Conservation (phyloP, 202 grass and related monocot species). For the Brachypodium distachyon region DNA sequence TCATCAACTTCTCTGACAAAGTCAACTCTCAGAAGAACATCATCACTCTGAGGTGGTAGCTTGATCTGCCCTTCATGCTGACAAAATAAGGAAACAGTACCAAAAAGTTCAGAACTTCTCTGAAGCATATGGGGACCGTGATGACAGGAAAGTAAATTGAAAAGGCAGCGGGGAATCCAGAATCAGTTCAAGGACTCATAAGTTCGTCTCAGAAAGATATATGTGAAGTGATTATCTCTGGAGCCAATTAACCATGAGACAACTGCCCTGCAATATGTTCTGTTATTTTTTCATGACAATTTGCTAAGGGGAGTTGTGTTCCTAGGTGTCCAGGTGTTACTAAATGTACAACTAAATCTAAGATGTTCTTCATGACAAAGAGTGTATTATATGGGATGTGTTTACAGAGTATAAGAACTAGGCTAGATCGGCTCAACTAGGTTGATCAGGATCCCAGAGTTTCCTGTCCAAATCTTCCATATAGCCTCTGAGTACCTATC, state of each 20-base stretch:
- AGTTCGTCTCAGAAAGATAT: not conserved
- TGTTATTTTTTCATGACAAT: not conserved
- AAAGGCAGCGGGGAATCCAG: not conserved
- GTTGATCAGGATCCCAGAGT: too few relatives aligned
- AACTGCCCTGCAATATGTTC: not conserved
- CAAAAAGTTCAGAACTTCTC: not conserved
- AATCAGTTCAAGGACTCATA: not conserved
- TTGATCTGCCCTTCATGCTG: slow-evolving; percentile 55
- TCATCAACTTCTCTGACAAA: slow-evolving; percentile 70
- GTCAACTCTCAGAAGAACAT: slow-evolving; percentile 69
- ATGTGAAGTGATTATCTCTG: not conserved
- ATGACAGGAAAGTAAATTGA: not conserved
- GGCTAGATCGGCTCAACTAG: too few relatives aligned
- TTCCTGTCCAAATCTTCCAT: too few relatives aligned
- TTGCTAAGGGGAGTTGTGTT: not conserved
- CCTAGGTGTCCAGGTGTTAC: not conserved
- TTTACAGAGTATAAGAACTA: too few relatives aligned
- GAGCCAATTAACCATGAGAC: not conserved
- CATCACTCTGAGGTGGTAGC: slow-evolving; percentile 52
- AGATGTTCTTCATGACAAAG: not conserved
- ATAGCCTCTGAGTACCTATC: too few relatives aligned
- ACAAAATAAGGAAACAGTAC: not conserved
- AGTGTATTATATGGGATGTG: too few relatives aligned
- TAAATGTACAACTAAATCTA: not conserved
- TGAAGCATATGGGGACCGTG: not conserved